Base-by-base conservation (phyloP, 2,329 filamentous ascomycete species). In the Atkinsonella texensis region DNA sequence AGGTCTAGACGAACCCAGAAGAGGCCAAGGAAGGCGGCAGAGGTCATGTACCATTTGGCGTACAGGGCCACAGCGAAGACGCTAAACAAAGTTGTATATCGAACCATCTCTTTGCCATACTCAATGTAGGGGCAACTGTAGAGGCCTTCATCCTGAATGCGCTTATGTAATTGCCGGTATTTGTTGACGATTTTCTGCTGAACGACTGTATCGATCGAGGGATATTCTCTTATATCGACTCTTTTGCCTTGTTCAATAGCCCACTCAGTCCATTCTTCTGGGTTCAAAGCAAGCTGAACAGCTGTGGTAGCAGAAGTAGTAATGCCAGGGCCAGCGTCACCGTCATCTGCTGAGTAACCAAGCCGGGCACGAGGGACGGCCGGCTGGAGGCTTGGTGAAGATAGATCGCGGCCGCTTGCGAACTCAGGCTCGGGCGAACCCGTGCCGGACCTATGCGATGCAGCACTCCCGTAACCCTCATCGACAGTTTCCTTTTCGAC, bases 81-180 rank as follows among this genome's bases (percentile, higher is more conserved):
- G 0, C 54, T 58, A 53, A 84, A 83, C 7, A 84, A 62, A 0
- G 66, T 56, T 0, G 61, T 58, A 58, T 82, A 83, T 11, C 81
- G 76, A n/a, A 69, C 55, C 57, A 72, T 64, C 60, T 84, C 81
- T 62, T 76, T 77, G 54, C 63, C 75, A 54, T 85, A 85, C 42
- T 77, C 76, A 1, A 66, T 56, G 63, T 81, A 83, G 1, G 67
- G 71, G 57, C 81, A 84, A 10, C 76, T 56, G 65, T 84, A 85
- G 17, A 79, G 69, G 2, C 80, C 80, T 53, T 72, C 68, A 9
- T 75, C 73, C 49, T 73, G 69, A 55, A 85, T 62, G 42, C 69
- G 68, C 55, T 79, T 67, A 58, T 83, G 77, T 33, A 85, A 65
- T 3, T 61, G 62, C 12, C 76, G 73, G 63, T 83, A 85, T 57